Evolutionary conservation across 2,329 filamentous ascomycete species (phyloP).

Genomic region (Aspergillus sp.): DNA sequence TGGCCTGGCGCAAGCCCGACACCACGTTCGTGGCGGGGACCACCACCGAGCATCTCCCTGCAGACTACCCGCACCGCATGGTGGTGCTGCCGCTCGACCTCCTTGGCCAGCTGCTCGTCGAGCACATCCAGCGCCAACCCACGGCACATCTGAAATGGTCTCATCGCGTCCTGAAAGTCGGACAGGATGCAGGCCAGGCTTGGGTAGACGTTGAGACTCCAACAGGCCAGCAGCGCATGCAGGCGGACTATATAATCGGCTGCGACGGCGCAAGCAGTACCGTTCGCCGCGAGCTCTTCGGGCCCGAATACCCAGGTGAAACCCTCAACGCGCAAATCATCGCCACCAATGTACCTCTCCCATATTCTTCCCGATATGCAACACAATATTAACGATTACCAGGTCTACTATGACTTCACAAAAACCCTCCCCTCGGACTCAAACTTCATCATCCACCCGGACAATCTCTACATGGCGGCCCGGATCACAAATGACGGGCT

Average conservation of each 20-base stretch:
- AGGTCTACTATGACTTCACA: constrained; percentile 64
- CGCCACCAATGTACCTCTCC: constrained; percentile 53
- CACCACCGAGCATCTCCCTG: constrained; percentile 22
- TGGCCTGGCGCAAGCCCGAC: constrained; percentile 48
- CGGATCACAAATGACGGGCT: constrained; percentile 59
- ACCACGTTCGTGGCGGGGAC: constrained; percentile 35
- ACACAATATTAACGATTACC: background rate
- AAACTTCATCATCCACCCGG: constrained; percentile 63
- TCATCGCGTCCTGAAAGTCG: constrained; percentile 48
- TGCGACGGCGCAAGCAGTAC: constrained; percentile 51
- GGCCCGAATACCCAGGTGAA: constrained; percentile 56
- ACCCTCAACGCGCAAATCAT: constrained; percentile 63
- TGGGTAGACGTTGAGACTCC: constrained; percentile 39
- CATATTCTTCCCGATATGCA: background rate
- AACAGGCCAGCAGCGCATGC: constrained; percentile 9
- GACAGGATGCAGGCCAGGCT: constrained; percentile 48
- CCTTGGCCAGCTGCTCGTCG: constrained; percentile 44
- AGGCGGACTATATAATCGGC: constrained; percentile 56
- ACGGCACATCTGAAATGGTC: constrained; percentile 46
- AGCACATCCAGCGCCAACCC: constrained; percentile 35
- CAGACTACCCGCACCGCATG: constrained; percentile 38
- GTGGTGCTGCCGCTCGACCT: constrained; percentile 47
- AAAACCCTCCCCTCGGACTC: constrained; percentile 33
- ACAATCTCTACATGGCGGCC: constrained; percentile 64
- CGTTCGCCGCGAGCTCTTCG: constrained; percentile 53